Evolutionary conservation across 2,329 filamentous ascomycete species (phyloP).

Genomic region (Scedosporium dehoogii): DNA sequence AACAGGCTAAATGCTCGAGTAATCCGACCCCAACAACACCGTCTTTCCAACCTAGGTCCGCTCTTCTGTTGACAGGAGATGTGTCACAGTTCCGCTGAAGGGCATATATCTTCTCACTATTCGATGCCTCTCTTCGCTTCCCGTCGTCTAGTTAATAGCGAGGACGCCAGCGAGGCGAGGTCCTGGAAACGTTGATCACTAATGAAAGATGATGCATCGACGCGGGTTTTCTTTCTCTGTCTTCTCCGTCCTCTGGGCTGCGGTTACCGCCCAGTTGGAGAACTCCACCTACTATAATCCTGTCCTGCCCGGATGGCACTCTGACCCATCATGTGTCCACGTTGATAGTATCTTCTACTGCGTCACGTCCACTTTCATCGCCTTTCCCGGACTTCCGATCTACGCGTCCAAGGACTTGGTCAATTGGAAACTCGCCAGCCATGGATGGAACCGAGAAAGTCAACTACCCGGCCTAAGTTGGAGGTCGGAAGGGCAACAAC

Average conservation of each 20-base stretch:
- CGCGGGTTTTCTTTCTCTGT: not conserved
- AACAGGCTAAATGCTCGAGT: no score
- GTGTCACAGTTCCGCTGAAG: no score
- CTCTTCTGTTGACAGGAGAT: no score
- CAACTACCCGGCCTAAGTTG: slow-evolving; percentile 1
- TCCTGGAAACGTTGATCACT: no score
- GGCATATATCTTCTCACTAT: no score
- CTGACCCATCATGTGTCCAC: slow-evolving; percentile 35
- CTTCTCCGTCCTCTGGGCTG: not conserved
- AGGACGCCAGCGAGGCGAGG: no score
- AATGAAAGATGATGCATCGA: not conserved
- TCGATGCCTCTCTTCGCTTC: no score
- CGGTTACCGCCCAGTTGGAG: not conserved
- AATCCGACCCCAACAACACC: no score
- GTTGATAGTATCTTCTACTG: slow-evolving; percentile 38
- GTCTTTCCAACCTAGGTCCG: no score
- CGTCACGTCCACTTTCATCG: slow-evolving; percentile 39
- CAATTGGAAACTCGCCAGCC: slow-evolving; percentile 32
- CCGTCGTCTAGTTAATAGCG: no score
- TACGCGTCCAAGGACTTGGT: slow-evolving; percentile 39
- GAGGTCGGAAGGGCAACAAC: slow-evolving; percentile 9
- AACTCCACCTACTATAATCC: slow-evolving; percentile 28
- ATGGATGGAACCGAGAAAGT: slow-evolving; percentile 10
- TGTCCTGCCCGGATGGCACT: slow-evolving; percentile 37
- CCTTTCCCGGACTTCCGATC: slow-evolving; percentile 41